Evolutionary conservation across 345 rosid genomes (phyloP).

Genomic region (Ceriops tagal): DNA sequence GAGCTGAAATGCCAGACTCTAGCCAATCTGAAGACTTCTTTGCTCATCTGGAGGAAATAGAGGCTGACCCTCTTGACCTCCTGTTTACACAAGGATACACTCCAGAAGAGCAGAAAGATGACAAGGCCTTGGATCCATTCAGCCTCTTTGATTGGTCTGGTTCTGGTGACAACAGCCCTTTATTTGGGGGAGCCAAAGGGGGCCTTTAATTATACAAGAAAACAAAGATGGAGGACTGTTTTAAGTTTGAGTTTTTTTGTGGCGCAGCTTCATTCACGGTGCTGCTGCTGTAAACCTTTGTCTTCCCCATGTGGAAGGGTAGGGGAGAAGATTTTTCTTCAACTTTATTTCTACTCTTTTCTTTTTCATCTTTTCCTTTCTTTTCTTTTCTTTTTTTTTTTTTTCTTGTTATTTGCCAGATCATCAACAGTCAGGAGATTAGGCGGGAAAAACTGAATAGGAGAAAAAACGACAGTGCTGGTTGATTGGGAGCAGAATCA

Average conservation of each 20-base stretch:
- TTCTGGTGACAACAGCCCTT: not conserved
- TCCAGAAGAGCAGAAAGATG: constrained; percentile 24
- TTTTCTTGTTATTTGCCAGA: constrained; percentile 29
- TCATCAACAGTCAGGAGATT: constrained; percentile 9
- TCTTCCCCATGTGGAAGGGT: not conserved
- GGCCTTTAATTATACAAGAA: constrained; percentile 30
- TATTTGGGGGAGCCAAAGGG: constrained; percentile 36
- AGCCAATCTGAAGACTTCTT: constrained; percentile 49
- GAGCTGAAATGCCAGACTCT: constrained; percentile 26
- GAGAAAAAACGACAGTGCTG: constrained; percentile 21
- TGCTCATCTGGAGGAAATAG: constrained; percentile 71
- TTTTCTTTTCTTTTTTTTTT: not conserved
- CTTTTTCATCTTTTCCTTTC: not conserved
- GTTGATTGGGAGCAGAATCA: constrained; percentile 45
- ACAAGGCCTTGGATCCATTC: constrained; percentile 48
- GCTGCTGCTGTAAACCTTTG: constrained; percentile 21
- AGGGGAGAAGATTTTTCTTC: not conserved
- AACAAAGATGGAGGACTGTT: not conserved
- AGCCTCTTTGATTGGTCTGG: constrained; percentile 57
- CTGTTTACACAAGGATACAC: constrained; percentile 48
- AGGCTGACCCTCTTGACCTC: constrained; percentile 57
- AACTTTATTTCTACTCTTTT: not conserved
- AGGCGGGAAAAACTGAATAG: constrained; percentile 8
- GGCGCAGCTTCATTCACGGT: constrained; percentile 27
- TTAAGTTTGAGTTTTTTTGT: not conserved